These are phyloP conservation scores for Biancaea sappan DNA, from an alignment of 306 rosid genomes.

Conservation along the genomic window DNA sequence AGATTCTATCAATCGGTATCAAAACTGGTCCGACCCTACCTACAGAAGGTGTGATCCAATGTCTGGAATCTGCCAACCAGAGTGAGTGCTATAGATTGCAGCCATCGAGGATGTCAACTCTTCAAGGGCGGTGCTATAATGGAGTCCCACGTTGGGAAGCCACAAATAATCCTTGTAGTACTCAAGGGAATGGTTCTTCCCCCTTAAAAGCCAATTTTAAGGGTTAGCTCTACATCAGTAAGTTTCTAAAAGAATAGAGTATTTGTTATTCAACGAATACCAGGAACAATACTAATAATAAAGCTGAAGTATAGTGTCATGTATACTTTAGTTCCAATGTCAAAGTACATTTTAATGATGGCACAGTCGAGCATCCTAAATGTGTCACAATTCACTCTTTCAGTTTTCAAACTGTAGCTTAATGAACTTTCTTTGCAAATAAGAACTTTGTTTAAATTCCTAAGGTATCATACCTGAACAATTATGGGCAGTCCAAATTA, in stretches of 20 bases:
- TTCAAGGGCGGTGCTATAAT: no score
- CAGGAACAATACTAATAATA: not conserved
- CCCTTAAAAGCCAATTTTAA: no score
- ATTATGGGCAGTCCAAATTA: constrained; percentile 7
- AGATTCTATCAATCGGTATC: no score
- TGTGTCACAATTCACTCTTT: constrained; percentile 13
- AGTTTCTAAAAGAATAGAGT: constrained; percentile 5
- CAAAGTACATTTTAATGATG: not conserved
- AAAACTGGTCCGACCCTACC: no score
- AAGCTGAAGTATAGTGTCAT: not conserved
- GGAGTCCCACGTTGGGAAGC: no score
- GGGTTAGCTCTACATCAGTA: no score
- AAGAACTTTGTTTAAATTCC: constrained; percentile 16
- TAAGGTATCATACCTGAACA: not conserved
- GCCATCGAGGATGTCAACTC: no score
- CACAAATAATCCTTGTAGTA: no score
- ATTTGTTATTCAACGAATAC: not conserved
- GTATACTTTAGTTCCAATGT: not conserved
- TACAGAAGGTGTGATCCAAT: no score
- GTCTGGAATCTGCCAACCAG: no score
- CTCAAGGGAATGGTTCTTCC: no score
- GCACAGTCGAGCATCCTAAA: not conserved
- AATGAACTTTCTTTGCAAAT: constrained; percentile 10
- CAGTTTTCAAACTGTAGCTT: constrained; percentile 14
- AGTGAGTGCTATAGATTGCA: no score